Conservation (phyloP, 73 alveolate genomes). For the Uronychia setigera region DNA sequence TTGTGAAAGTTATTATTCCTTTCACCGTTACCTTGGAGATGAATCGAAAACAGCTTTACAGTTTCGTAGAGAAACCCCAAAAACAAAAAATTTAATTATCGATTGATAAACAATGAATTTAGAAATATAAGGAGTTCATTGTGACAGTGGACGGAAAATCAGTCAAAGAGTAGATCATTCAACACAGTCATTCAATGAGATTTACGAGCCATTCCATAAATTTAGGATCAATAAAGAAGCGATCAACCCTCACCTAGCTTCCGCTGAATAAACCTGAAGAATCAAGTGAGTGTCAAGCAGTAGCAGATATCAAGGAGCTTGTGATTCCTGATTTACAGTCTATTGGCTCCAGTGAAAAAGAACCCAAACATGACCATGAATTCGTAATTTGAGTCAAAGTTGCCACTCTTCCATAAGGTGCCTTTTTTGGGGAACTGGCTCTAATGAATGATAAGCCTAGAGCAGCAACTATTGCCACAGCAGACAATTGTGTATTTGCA, state of each 20-base stretch:
- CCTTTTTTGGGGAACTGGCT: slow-evolving; percentile 68
- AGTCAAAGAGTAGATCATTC: not conserved
- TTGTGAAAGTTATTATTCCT: not conserved
- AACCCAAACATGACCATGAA: not conserved
- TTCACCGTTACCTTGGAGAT: not conserved
- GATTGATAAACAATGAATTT: too few relatives aligned
- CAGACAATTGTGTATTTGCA: slow-evolving; percentile 36
- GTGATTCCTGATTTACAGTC: not conserved
- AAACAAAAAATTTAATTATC: too few relatives aligned
- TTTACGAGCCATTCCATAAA: not conserved
- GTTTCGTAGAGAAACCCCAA: not conserved
- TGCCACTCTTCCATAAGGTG: slow-evolving; percentile 30
- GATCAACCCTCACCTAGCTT: not conserved
- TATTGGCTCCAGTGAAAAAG: not conserved
- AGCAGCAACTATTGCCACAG: slow-evolving; percentile 61
- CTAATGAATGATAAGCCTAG: slow-evolving; percentile 68
- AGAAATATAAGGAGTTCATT: not conserved
- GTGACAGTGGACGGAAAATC: not conserved
- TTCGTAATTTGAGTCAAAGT: slow-evolving; percentile 1
- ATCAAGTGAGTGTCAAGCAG: not conserved
- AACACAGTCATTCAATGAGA: not conserved
- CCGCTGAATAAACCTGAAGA: not conserved
- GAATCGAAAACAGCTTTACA: not conserved
- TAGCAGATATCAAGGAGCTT: not conserved
- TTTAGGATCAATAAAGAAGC: not conserved